A percentile compares a stretch with the other conserved stretches of the same genome.
phyloP scores from a whole-genome alignment of 2,329 filamentous ascomycete genomes.

The Paecilomyces formosus region DNA sequence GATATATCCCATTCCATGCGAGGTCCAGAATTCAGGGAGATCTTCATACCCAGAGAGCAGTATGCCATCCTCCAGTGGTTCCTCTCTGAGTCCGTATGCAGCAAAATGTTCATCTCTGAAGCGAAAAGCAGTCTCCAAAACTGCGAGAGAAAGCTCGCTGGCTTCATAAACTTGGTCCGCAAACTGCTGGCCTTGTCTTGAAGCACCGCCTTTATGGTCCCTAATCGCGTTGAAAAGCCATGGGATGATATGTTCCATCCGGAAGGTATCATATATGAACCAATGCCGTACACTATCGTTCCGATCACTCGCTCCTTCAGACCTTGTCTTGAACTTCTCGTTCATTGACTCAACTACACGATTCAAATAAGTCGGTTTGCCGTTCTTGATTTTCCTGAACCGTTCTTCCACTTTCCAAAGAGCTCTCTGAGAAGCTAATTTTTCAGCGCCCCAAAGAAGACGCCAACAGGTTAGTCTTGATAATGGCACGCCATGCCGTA shows the following conservation, averaged over 20 bases:
- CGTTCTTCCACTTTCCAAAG: constrained; percentile 77
- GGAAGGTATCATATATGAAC: constrained; percentile 70
- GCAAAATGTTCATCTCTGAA: constrained; percentile 65
- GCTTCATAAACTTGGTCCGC: constrained; percentile 56
- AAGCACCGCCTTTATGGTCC: constrained; percentile 56
- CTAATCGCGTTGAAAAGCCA: constrained; percentile 74
- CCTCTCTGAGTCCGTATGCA: constrained; percentile 65
- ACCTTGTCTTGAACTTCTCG: constrained; percentile 65
- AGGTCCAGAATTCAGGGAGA: constrained; percentile 81
- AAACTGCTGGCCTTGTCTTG: constrained; percentile 44
- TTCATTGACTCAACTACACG: constrained; percentile 71
- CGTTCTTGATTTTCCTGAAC: constrained; percentile 51
- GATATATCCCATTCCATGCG: constrained; percentile 38
- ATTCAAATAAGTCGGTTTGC: constrained; percentile 63
- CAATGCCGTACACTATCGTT: constrained; percentile 76
- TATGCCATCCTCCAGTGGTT: constrained; percentile 59
- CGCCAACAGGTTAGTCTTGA: constrained; percentile 66
- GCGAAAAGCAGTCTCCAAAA: constrained; percentile 55
- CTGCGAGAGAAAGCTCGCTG: constrained; percentile 62
- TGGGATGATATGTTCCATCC: constrained; percentile 66
- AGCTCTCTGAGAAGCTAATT: constrained; percentile 68
- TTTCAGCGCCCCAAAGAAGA: constrained; percentile 84
- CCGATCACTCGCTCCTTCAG: constrained; percentile 58
- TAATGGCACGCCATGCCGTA: constrained; percentile 54
- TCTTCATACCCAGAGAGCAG: constrained; percentile 57